Base-by-base conservation (phyloP, 805 yeast genomes). In the Lipomyces starkeyi region DNA sequence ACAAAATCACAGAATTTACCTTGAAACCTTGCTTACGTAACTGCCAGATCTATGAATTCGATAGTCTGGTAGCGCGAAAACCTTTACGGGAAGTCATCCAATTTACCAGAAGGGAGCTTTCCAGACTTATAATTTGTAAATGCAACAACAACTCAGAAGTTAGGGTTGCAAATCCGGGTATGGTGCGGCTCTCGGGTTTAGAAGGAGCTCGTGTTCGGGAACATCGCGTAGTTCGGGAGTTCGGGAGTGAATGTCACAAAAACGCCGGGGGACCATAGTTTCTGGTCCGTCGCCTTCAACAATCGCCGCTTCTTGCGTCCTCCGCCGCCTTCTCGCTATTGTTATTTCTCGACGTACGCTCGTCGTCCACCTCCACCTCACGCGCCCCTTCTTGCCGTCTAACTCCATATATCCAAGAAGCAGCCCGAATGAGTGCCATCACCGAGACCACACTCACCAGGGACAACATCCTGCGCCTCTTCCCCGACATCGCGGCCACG, bases 401-500 rank as follows among this genome's bases (percentile, higher is more conserved):
- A 43, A 43, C 49, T 43, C 49, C 22, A 17, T 6, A n/a, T 7
- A n/a, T 8, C 49, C 22, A 17, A 43, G 22, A 5, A 37, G 43
- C 43, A 43, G 20, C 20, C 22, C 8, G 22, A 43, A 59, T 65
- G 61, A n/a, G 66, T 17, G 54, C 69, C 14, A 66, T 64, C 35
- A 71, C 73, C 6, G 73, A 69, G 57, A 63, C 69, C 13, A 67
- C 60, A 54, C 80, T 90, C 53, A 72, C 79, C 1, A 79, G 80
- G 3, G 79, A 80, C 7, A 84, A 87, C 34, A 87, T 91, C 61
- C 77, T 89, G 68, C 75, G 74, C 4, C 78, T 81, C 59, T 91
- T 92, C 82, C 85, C 87, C 3, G 94, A 88, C 6, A 87, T 91
- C 14, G 85, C 87, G 37, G 91, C 94, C 1, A 74, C 90, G 20